Base-by-base conservation (phyloP, 176 grass and related monocot species). In the Leersia perrieri region DNA sequence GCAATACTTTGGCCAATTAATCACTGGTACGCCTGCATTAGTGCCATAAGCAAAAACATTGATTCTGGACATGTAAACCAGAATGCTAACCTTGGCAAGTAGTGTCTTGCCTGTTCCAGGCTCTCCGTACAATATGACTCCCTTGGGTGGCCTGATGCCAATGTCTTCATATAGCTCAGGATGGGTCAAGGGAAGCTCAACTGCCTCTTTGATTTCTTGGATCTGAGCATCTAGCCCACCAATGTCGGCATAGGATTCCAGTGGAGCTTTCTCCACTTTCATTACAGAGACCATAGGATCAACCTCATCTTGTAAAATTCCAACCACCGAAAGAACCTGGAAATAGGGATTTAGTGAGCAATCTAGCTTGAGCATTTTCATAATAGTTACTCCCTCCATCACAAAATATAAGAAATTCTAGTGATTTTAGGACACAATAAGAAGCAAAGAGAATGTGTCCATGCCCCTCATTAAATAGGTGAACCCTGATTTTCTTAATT, bases 221-320 rank as follows among this genome's bases (percentile, higher is more conserved):
- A 96, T 96, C 74, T 96, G 93, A 80, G 93, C 93, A 78, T 96
- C 93, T 76, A 96, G 32, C 25, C 93, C 93, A 66, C 93, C 93
- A 90, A 96, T 96, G 63, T 96, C 90, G 7, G 93, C 93, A 83
- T 96, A 96, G 9, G 93, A 96, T 74, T 96, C 93, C 26, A 96
- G 68, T 30, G 93, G 93, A 34, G 93, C 93, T 72, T 96, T 96
- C 73, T 96, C 93, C 35, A 96, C 93, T 88, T 96, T 96, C 93
- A 96, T 96, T 60, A 96, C 93, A 70, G 93, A 96, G 5, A 96
- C 93, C 93, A 96, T 96, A 26, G 93, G 93, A 73, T 96, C 93
- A 82, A 96, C 93, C 35, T 96, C 93, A 60, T 96, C 93, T 92
- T 96, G 93, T 25, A 96, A 80, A 84, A 96, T 92, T 34, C 93